phyloP scores from a whole-genome alignment of 306 rosid species.

The Trichosanthes truncata region DNA sequence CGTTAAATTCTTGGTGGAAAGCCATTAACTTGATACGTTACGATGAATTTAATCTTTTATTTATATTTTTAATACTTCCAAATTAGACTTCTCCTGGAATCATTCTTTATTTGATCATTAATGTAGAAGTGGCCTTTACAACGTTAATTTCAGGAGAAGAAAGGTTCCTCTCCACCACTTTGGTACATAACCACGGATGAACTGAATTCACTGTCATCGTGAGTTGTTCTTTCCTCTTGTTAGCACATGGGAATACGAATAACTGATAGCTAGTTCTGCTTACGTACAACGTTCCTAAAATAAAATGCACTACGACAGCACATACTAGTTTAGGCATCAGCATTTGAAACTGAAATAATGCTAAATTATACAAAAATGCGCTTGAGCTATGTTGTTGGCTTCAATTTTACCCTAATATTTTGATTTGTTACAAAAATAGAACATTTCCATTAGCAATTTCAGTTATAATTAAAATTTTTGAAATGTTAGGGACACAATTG shows the following conservation, averaged over 20 bases:
- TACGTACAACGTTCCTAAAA: background rate
- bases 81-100: background rate
- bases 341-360: background rate
- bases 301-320: background rate
- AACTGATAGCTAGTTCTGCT: background rate
- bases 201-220: constrained; percentile 77
- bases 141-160: constrained; percentile 63
- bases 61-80: background rate
- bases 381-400: background rate
- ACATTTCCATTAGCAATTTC: background rate
- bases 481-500: background rate
- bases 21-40: background rate
- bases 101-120: background rate
- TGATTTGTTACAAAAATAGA: background rate
- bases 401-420: background rate
- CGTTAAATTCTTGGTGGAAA: background rate
- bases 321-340: background rate
- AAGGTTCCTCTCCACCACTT: constrained; percentile 56
- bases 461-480: background rate
- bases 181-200: constrained; percentile 63
- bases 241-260: background rate
- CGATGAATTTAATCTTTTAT: background rate
- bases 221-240: constrained; percentile 23
- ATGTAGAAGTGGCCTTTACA: background rate
- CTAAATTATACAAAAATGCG: background rate